A percentile compares a stretch with the other conserved stretches of the same genome.
These are phyloP conservation scores for Eruca vesicaria DNA, from an alignment of 441 rosid genomes.

Conservation along the genomic window DNA sequence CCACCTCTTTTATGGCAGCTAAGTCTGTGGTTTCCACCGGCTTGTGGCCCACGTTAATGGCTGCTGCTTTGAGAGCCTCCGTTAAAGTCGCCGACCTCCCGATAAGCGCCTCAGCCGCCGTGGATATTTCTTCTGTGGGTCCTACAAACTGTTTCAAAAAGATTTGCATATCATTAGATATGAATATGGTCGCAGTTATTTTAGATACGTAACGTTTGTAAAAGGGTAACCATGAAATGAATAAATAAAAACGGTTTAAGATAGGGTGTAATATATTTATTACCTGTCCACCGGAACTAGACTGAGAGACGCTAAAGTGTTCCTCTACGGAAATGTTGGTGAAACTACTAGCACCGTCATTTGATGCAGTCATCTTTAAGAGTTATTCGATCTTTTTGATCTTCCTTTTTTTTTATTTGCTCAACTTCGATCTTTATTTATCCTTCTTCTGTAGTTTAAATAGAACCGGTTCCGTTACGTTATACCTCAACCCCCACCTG, in stretches of 20 bases:
- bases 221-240: too few species aligned
- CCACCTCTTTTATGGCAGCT: conserved; percentile 33
- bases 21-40: conserved; percentile 30
- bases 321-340: conserved; percentile 23
- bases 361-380: conserved; percentile 3
- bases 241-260: too few species aligned
- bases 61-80: conserved; percentile 34
- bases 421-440: background rate
- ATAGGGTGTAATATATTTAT: background rate
- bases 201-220: too few species aligned
- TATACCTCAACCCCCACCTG: background rate
- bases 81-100: conserved; percentile 34
- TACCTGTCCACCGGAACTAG: conserved; percentile 22
- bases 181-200: too few species aligned
- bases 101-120: conserved; percentile 25
- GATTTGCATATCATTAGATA: background rate
- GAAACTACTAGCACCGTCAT: background rate
- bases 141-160: conserved; percentile 9
- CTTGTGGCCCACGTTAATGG: conserved; percentile 19
- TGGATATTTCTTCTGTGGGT: conserved; percentile 19
- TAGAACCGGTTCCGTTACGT: conserved; percentile 2
- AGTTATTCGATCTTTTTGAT: background rate
- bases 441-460: background rate
- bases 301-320: conserved; percentile 22
- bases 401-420: background rate